Evolutionary conservation across 2,329 filamentous ascomycete species (phyloP).

Genomic region (Mycosphaerella arachidis): DNA sequence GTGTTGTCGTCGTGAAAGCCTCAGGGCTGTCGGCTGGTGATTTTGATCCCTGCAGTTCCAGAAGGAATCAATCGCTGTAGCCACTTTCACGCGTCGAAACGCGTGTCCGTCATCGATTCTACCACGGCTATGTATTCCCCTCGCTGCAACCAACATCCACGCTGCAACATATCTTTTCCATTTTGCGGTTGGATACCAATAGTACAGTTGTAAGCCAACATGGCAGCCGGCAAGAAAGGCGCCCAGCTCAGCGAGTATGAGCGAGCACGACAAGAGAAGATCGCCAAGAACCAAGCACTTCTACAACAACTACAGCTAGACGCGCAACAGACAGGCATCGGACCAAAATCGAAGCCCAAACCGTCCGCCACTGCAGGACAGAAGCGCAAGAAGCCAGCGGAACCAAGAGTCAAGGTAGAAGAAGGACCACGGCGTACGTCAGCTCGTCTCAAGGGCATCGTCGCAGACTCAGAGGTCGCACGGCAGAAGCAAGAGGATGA

Average conservation of each 20-base stretch:
- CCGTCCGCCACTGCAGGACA: constrained; percentile 39
- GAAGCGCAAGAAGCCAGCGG: constrained; percentile 38
- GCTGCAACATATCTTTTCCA: neutral
- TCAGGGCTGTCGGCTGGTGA: neutral
- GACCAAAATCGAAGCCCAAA: constrained; percentile 51
- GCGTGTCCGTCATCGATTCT: constrained; percentile 16
- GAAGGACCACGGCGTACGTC: constrained; percentile 57
- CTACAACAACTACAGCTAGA: constrained; percentile 70
- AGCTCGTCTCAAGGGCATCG: constrained; percentile 57
- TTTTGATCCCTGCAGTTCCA: too few relatives aligned
- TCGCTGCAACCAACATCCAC: neutral
- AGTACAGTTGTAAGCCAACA: neutral
- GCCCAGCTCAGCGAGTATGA: constrained; percentile 76
- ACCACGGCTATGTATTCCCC: neutral
- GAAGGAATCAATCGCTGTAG: too few relatives aligned
- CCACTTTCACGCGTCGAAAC: constrained; percentile 3
- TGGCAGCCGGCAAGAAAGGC: constrained; percentile 20
- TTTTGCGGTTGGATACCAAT: neutral
- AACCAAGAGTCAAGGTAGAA: constrained; percentile 52
- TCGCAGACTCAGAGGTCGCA: constrained; percentile 62
- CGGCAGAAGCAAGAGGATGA: constrained; percentile 67
- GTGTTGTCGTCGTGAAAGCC: neutral
- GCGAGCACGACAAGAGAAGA: constrained; percentile 77
- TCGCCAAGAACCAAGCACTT: constrained; percentile 77
- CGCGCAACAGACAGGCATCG: constrained; percentile 64